phyloP scores from a whole-genome alignment of 768 basidiomycete species.

The Serendipita sp. region DNA sequence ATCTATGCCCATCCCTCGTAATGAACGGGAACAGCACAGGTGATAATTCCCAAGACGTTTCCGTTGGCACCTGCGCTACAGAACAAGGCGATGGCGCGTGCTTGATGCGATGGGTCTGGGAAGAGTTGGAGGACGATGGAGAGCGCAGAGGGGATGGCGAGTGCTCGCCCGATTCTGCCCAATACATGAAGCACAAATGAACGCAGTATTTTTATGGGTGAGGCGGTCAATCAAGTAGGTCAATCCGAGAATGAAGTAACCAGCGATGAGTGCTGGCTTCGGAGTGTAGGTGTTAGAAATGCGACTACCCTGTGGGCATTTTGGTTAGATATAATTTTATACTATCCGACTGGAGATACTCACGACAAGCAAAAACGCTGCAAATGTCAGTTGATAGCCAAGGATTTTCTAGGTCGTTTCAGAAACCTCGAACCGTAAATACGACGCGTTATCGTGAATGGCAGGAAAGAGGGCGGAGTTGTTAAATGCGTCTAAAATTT shows the following conservation, averaged over 20 bases:
- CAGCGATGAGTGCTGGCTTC: slow-evolving; percentile 26
- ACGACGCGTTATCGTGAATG: slow-evolving; percentile 16
- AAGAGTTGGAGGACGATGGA: slow-evolving; percentile 25
- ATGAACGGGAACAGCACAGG: slow-evolving; percentile 28
- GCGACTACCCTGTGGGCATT: slow-evolving; percentile 20
- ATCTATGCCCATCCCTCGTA: slow-evolving; percentile 32
- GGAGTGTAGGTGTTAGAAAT: slow-evolving; percentile 26
- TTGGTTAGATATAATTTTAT: too few relatives aligned
- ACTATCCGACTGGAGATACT: slow-evolving; percentile 5
- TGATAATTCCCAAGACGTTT: slow-evolving; percentile 28
- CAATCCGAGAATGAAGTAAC: slow-evolving; percentile 16
- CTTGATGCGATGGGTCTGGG: slow-evolving; percentile 21
- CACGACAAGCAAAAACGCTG: slow-evolving; percentile 26
- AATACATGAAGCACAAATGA: slow-evolving; percentile 20
- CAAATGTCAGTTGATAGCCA: slow-evolving; percentile 28
- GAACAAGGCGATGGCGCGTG: slow-evolving; percentile 31
- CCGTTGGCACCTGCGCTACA: slow-evolving; percentile 32
- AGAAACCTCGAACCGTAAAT: slow-evolving; percentile 14
- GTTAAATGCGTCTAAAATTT: slow-evolving; percentile 30
- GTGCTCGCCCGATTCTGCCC: slow-evolving; percentile 26
- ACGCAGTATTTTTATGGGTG: slow-evolving; percentile 17
- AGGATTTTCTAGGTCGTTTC: slow-evolving; percentile 26
- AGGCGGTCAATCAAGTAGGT: slow-evolving; percentile 20
- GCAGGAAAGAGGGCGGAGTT: slow-evolving; percentile 26
- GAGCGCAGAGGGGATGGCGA: slow-evolving; percentile 37